Conservation (phyloP, 345 rosid genomes). For the Lepidium didymum region DNA sequence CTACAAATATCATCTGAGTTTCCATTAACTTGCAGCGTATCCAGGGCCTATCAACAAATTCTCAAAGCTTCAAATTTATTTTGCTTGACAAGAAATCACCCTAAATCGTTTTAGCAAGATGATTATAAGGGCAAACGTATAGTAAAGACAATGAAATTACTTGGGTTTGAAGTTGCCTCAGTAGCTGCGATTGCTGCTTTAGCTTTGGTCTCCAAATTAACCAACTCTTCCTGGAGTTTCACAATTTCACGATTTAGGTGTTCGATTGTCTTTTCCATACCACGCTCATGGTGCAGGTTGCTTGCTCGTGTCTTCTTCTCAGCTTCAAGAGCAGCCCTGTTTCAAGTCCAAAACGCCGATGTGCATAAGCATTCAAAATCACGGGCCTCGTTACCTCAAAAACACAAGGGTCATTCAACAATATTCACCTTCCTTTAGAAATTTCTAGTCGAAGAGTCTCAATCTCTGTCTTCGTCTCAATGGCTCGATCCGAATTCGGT, state of each 20-base stretch:
- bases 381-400: background rate
- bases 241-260: slow-evolving; percentile 44
- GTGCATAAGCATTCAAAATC: background rate
- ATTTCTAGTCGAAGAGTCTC: slow-evolving; percentile 44
- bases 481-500: slow-evolving; percentile 37
- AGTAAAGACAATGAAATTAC: slow-evolving; percentile 20
- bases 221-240: slow-evolving; percentile 41
- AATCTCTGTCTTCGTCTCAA: slow-evolving; percentile 42
- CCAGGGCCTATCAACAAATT: slow-evolving; percentile 28
- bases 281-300: slow-evolving; percentile 53
- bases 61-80: slow-evolving; percentile 1
- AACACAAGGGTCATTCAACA: background rate
- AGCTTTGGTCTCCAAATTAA: slow-evolving; percentile 44
- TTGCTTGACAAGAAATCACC: background rate
- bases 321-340: slow-evolving; percentile 60
- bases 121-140: background rate
- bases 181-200: slow-evolving; percentile 28
- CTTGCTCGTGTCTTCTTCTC: slow-evolving; percentile 68
- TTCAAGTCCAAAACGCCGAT: background rate
- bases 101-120: background rate
- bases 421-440: slow-evolving; percentile 63
- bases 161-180: slow-evolving; percentile 34
- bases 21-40: slow-evolving; percentile 38
- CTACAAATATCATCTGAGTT: slow-evolving; percentile 34
- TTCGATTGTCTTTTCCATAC: slow-evolving; percentile 53